These are phyloP conservation scores for Glarea lozoyensis DNA, from an alignment of 495 filamentous ascomycete genomes.

Conservation along the genomic window DNA sequence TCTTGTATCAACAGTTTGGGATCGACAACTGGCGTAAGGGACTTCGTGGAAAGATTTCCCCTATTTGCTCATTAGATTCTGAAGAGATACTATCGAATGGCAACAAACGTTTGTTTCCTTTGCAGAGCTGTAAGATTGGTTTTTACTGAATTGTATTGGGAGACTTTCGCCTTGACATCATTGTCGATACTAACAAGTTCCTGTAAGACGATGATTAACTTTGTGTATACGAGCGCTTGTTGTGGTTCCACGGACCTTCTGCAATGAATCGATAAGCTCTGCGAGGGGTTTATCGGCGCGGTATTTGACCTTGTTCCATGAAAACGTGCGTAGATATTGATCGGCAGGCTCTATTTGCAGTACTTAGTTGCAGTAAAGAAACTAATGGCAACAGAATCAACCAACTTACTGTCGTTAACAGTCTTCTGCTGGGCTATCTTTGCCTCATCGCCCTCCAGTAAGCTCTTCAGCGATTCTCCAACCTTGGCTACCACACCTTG, in stretches of 20 bases:
- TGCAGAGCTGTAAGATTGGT: constrained; percentile 69
- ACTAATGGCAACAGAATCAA: no score
- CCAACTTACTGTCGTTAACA: constrained; percentile 85
- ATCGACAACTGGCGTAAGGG: constrained; percentile 78
- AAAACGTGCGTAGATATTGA: constrained; percentile 80
- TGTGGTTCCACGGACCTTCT: constrained; percentile 50
- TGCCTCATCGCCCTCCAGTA: constrained; percentile 75
- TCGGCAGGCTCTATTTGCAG: constrained; percentile 69
- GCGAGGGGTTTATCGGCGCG: constrained; percentile 79
- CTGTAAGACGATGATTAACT: constrained; percentile 33
- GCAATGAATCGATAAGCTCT: constrained; percentile 75
- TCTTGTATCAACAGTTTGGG: constrained; percentile 71
- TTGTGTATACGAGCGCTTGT: background rate
- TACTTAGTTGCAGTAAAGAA: constrained; percentile 6
- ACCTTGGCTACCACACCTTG: constrained; percentile 82
- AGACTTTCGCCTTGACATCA: constrained; percentile 87
- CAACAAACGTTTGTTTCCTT: constrained; percentile 70
- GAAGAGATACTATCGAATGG: background rate
- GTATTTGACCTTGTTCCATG: constrained; percentile 97
- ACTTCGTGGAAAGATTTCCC: constrained; percentile 90
- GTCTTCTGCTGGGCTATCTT: constrained; percentile 81
- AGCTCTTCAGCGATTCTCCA: constrained; percentile 68
- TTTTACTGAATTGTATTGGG: constrained; percentile 86
- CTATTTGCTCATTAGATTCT: constrained; percentile 32
- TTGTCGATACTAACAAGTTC: constrained; percentile 83